Conservation (phyloP, 2,329 filamentous ascomycete species). For the Clarireedia sp. region DNA sequence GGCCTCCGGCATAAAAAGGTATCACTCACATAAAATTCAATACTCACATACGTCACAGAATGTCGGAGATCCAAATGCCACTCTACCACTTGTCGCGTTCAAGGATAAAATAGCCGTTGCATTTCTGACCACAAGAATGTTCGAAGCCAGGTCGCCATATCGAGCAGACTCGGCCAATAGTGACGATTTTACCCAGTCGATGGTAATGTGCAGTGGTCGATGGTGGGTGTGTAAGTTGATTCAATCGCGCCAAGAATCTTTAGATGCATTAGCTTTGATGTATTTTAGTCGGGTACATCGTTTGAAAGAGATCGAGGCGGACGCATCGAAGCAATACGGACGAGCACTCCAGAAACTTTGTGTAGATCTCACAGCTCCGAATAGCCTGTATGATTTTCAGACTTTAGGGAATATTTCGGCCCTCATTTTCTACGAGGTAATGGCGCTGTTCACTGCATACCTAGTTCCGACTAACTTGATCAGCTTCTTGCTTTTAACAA, state of each 20-base stretch:
- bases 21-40: neutral
- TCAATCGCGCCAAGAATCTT: slow-evolving; percentile 6
- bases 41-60: neutral
- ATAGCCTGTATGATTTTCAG: slow-evolving; percentile 1
- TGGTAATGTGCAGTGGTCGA: neutral
- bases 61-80: neutral
- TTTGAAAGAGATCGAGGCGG: neutral
- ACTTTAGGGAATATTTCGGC: slow-evolving; percentile 11
- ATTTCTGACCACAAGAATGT: slow-evolving; percentile 3
- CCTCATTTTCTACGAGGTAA: slow-evolving; percentile 12
- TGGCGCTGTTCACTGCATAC: neutral
- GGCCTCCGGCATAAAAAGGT: neutral
- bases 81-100: slow-evolving; percentile 6
- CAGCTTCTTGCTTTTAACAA: slow-evolving; percentile 2
- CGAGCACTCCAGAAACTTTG: slow-evolving; percentile 4
- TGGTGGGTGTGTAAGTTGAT: slow-evolving; percentile 6
- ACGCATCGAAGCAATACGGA: slow-evolving; percentile 2
- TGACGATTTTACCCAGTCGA: neutral
- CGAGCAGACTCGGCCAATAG: neutral
- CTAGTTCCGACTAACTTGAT: neutral
- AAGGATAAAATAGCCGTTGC: slow-evolving; percentile 10
- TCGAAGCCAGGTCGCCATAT: neutral
- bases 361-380: neutral
- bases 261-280: slow-evolving; percentile 11
- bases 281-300: slow-evolving; percentile 7